Conservation (phyloP, 257 asterid species). For the Leonotis leonurus region DNA sequence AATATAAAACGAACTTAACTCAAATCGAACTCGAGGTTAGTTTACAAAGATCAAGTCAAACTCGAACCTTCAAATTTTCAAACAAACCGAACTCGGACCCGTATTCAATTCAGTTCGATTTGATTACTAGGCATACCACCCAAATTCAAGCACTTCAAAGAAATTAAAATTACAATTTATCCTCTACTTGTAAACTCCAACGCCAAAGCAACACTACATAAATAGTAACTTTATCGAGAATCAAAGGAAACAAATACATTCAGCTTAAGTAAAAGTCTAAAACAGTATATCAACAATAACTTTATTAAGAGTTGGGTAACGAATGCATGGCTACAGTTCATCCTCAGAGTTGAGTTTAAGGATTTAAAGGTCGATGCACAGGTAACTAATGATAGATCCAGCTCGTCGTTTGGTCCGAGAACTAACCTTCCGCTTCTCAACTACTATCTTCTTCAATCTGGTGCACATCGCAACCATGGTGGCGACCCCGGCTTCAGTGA, state of each 20-base stretch:
- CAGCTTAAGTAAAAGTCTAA: background rate
- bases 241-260: background rate
- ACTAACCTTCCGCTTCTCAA: constrained; percentile 78
- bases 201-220: background rate
- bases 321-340: background rate
- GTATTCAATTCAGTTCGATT: too few species aligned
- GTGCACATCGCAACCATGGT: constrained; percentile 56
- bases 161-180: too few species aligned
- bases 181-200: background rate
- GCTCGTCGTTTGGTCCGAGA: constrained; percentile 74
- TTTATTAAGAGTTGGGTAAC: background rate
- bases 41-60: too few species aligned
- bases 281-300: background rate
- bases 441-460: constrained; percentile 57
- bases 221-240: background rate
- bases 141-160: too few species aligned
- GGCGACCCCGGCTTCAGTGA: constrained; percentile 63
- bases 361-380: constrained; percentile 62
- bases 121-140: too few species aligned
- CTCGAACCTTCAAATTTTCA: too few species aligned
- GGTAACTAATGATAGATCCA: constrained; percentile 69
- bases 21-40: too few species aligned
- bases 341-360: background rate
- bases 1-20: too few species aligned
- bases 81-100: too few species aligned